phyloP scores from a whole-genome alignment of 148 eudicot genomes.

The Chenopodium suecicum region DNA sequence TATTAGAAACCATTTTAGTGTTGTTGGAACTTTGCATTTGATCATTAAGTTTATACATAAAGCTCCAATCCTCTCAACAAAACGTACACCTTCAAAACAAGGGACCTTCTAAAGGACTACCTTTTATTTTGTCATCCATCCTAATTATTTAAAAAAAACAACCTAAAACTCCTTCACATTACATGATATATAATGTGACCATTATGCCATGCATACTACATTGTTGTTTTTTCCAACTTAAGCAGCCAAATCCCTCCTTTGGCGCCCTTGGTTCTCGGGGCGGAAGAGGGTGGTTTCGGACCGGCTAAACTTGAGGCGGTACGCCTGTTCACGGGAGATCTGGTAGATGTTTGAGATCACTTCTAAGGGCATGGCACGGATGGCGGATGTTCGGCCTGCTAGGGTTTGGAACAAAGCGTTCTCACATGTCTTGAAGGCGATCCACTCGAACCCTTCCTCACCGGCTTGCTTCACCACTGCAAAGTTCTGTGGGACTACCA shows the following conservation, averaged over 20 bases:
- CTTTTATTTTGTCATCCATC: slow-evolving; percentile 7
- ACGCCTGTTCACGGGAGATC: slow-evolving; percentile 48
- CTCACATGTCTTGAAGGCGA: slow-evolving; percentile 62
- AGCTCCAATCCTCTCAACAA: slow-evolving; percentile 10
- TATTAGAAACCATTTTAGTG: no score
- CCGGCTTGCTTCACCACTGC: slow-evolving; percentile 57
- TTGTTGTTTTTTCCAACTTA: slow-evolving; percentile 11
- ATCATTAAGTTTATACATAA: not conserved
- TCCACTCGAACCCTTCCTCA: slow-evolving; percentile 66
- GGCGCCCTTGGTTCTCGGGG: slow-evolving; percentile 23
- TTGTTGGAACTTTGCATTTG: not conserved
- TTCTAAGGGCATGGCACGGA: slow-evolving; percentile 54
- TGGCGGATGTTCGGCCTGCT: slow-evolving; percentile 60
- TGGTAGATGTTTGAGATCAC: slow-evolving; percentile 57
- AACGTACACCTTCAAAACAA: slow-evolving; percentile 25
- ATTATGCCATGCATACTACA: not conserved
- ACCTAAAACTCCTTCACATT: not conserved
- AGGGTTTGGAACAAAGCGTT: slow-evolving; percentile 57
- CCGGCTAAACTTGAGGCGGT: slow-evolving; percentile 45
- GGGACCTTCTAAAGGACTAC: slow-evolving; percentile 10
- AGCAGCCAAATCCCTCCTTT: slow-evolving; percentile 36
- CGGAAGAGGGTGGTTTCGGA: slow-evolving; percentile 46
- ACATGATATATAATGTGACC: not conserved
- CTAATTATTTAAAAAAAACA: not conserved
- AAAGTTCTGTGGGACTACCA: slow-evolving; percentile 74